Conservation (phyloP, 331 rosid species). For the Saraca asoca region DNA sequence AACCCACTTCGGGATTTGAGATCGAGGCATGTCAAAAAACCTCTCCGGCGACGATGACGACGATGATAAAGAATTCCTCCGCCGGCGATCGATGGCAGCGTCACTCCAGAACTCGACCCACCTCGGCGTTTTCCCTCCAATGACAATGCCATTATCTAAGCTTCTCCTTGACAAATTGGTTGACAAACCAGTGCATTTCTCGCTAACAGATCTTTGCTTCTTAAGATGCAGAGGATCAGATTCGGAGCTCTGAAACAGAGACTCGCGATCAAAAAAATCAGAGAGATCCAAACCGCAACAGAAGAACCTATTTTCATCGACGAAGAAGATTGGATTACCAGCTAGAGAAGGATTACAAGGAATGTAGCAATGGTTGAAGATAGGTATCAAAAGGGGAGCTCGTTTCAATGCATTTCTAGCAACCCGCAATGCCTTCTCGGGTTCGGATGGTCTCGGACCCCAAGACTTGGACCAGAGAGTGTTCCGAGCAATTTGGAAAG, state of each 20-base stretch:
- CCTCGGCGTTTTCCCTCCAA: constrained; percentile 77
- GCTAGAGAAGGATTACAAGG: constrained; percentile 93
- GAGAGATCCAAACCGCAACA: constrained; percentile 91
- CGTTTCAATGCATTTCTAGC: constrained; percentile 83
- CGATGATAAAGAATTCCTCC: constrained; percentile 65
- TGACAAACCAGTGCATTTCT: constrained; percentile 71
- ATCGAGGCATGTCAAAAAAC: constrained; percentile 58
- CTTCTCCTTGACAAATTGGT: constrained; percentile 69
- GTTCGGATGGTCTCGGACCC: constrained; percentile 85
- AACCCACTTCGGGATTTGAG: constrained; percentile 72
- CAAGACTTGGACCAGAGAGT: constrained; percentile 87
- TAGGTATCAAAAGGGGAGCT: constrained; percentile 91
- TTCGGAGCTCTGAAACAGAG: constrained; percentile 59
- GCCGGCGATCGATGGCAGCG: constrained; percentile 77
- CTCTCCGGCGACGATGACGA: constrained; percentile 73
- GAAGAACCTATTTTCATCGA: constrained; percentile 87
- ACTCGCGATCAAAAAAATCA: constrained; percentile 87
- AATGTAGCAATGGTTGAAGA: constrained; percentile 96
- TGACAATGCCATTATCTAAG: constrained; percentile 51
- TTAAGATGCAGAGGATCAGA: constrained; percentile 53
- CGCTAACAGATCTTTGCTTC: constrained; percentile 77
- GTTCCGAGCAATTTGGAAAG: constrained; percentile 83
- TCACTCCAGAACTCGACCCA: constrained; percentile 99
- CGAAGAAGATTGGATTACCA: constrained; percentile 88
- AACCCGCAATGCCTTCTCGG: constrained; percentile 74